Conservation (phyloP, 176 grass and related monocot species). For the Carex kokanica region DNA sequence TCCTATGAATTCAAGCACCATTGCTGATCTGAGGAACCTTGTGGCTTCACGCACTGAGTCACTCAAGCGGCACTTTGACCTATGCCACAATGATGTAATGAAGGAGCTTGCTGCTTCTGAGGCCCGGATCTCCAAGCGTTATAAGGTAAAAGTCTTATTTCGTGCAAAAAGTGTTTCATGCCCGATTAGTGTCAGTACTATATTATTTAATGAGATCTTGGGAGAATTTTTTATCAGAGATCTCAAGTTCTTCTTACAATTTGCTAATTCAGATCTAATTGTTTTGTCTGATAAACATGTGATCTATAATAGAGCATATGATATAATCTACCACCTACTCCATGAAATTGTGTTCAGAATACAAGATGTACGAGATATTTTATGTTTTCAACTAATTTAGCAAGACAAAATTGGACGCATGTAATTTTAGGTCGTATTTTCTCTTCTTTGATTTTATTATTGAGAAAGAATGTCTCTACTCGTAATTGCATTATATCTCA, state of each 20-base stretch:
- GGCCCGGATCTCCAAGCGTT: slow-evolving; percentile 41
- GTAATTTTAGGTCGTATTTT: background rate
- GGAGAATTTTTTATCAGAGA: background rate
- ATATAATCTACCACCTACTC: background rate
- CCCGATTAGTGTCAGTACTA: background rate
- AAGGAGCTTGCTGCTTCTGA: slow-evolving; percentile 35
- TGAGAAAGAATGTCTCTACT: background rate
- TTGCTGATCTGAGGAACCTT: slow-evolving; percentile 35
- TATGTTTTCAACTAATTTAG: background rate
- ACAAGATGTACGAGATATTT: background rate
- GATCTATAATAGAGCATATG: background rate
- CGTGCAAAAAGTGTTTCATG: background rate
- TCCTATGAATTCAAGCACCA: slow-evolving; percentile 1
- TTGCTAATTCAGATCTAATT: background rate
- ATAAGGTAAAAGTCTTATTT: slow-evolving; percentile 29
- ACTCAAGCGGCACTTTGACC: slow-evolving; percentile 36
- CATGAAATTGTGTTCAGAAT: background rate
- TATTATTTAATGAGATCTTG: background rate
- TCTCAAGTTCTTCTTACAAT: background rate
- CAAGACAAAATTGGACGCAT: background rate
- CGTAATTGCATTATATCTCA: background rate
- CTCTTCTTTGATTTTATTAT: background rate
- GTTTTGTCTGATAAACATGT: background rate
- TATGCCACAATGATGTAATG: slow-evolving; percentile 27
- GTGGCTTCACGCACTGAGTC: slow-evolving; percentile 38